Base-by-base conservation (phyloP, 306 rosid genomes). In the Casuarina cunninghamiana region DNA sequence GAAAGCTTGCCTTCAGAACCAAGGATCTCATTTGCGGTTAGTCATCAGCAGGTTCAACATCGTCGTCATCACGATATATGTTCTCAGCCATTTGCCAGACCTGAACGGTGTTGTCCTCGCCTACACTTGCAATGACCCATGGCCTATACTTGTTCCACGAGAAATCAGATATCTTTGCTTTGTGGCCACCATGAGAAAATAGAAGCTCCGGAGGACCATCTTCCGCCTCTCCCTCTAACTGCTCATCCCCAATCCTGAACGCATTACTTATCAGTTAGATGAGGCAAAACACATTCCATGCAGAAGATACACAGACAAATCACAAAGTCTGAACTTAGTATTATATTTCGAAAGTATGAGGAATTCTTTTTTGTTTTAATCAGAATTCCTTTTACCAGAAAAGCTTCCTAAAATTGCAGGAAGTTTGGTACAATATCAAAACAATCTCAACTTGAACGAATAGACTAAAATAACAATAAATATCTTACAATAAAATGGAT, bases 171-270 rank as follows among this genome's bases (percentile, higher is more conserved):
- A 95, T 92, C 84, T 91, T 95, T 15, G 96, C 94, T 74, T 85
- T 93, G 79, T 95, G 99, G 69, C 99, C 97, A 16, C 91, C 97
- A 2, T 95, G 99, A 4, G 96, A 86, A 76, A 95, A 95, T 17
- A 89, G 87, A 69, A 95, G 93, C 82, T 95, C 99, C 3, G 97
- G 90, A 38, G 99, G 97, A 10, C 96, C 97, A 7, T 92, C 97
- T 1, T 95, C 97, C 3, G 84, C 89, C 32, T 95, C 99, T 78
- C 96, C 97, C 42, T 91, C 97, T 35, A 50, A 68, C 79, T 87
- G 96, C 93, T 92, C 99, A 51, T 91, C 97, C 50, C 99, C 99
- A 78, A 91, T 80, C 84, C 95, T 93, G 84, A 68, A 72, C 44
- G 76, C 67, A 62, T 53, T 78, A 71, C 6, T 9, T 8, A 6